phyloP scores from a whole-genome alignment of 1,284 basidiomycete species.

The Cryptococcus deneoformans region DNA sequence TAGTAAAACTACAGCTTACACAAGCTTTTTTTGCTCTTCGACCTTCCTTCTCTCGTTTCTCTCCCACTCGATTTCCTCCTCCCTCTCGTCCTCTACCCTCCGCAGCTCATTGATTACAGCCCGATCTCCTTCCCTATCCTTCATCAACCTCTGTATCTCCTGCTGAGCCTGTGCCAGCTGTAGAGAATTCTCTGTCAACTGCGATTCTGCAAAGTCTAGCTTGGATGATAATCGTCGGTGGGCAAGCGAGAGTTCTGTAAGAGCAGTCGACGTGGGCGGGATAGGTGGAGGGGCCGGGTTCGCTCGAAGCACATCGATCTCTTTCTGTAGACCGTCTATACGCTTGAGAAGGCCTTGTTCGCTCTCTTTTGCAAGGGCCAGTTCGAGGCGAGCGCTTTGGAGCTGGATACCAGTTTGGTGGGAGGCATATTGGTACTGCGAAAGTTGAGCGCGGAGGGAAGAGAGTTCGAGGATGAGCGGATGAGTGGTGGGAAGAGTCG shows the following conservation, averaged over 20 bases:
- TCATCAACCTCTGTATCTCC: conserved; percentile 59
- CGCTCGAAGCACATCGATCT: conserved; percentile 32
- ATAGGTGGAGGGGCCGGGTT: conserved; percentile 32
- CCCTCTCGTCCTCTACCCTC: conserved; percentile 59
- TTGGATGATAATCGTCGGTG: conserved; percentile 48
- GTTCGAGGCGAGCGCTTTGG: conserved; percentile 46
- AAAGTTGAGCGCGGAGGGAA: conserved; percentile 62
- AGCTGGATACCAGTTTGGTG: conserved; percentile 47
- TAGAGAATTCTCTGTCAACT: conserved; percentile 31
- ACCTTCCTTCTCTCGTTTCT: conserved; percentile 35
- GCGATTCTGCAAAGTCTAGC: conserved; percentile 42
- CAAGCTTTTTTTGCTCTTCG: conserved; percentile 47
- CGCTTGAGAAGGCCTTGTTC: conserved; percentile 41
- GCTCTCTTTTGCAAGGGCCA: conserved; percentile 39
- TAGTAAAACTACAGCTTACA: conserved; percentile 19
- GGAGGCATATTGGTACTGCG: conserved; percentile 56
- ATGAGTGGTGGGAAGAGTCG: conserved; percentile 47
- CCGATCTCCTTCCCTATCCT: conserved; percentile 55
- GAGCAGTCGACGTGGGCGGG: conserved; percentile 32
- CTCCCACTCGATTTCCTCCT: conserved; percentile 54
- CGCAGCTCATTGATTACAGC: conserved; percentile 33
- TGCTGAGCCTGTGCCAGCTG: conserved; percentile 52
- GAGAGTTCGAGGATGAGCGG: conserved; percentile 64
- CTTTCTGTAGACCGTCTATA: conserved; percentile 32
- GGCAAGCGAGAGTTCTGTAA: conserved; percentile 48